Evolutionary conservation across 1,284 basidiomycete species (phyloP).

Genomic region (Amylostereum areolatum): DNA sequence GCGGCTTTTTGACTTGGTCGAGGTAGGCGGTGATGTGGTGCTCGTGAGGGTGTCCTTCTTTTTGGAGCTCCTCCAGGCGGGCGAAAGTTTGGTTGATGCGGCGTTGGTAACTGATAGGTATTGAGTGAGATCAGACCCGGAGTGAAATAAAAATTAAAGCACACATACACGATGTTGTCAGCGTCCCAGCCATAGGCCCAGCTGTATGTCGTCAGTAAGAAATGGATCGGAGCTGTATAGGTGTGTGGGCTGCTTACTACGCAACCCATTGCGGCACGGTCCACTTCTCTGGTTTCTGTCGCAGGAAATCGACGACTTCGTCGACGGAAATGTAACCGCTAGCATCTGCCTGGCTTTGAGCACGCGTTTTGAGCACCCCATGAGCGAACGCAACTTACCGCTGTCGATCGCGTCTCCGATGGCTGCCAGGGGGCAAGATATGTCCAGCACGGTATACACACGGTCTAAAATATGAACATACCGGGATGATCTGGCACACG

Average conservation of each 20-base stretch:
- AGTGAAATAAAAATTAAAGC: neutral
- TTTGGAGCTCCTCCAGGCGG: conserved; percentile 4
- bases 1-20: conserved; percentile 2
- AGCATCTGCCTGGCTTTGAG: conserved; percentile 8
- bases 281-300: conserved; percentile 11
- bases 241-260: too few relatives aligned
- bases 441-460: neutral
- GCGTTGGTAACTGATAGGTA: conserved; percentile 3
- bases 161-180: conserved; percentile 10
- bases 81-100: neutral
- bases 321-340: conserved; percentile 17
- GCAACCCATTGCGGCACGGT: conserved; percentile 14
- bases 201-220: conserved; percentile 1
- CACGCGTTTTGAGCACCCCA: neutral
- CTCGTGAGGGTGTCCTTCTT: neutral
- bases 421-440: conserved; percentile 4
- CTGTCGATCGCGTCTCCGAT: conserved; percentile 18
- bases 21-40: conserved; percentile 1
- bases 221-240: neutral
- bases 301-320: conserved; percentile 14
- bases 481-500: neutral
- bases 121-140: neutral
- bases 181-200: conserved; percentile 17
- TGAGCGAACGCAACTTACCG: conserved; percentile 7
- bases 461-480: neutral